These are phyloP conservation scores for Calocybe gangraenosa DNA, from an alignment of 768 basidiomycete species.

Conservation along the genomic window DNA sequence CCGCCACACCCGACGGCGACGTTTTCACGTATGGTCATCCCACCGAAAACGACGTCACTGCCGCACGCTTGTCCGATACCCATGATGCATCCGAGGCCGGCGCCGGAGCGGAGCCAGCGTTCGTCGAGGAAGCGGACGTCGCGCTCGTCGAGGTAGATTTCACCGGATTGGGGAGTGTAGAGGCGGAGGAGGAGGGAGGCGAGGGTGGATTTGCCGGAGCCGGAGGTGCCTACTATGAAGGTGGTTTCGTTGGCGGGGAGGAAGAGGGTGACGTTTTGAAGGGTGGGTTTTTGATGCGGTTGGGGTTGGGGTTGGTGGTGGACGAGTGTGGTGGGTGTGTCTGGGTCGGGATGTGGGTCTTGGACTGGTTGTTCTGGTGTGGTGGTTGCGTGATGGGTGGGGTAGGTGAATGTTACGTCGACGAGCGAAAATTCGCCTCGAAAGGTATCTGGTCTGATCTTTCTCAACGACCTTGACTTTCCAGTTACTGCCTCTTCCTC, in stretches of 20 bases:
- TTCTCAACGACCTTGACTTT: constrained; percentile 38
- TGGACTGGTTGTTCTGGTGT: too few species aligned
- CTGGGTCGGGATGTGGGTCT: too few species aligned
- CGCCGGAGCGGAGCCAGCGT: constrained; percentile 45
- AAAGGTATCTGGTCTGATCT: constrained; percentile 63
- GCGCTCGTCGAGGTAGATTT: constrained; percentile 78
- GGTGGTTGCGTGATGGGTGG: constrained; percentile 42
- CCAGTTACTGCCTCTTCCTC: constrained; percentile 35
- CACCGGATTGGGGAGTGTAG: constrained; percentile 65
- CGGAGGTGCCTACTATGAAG: constrained; percentile 88
- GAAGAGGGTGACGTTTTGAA: constrained; percentile 62
- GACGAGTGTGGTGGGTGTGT: constrained; percentile 62
- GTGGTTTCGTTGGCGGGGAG: constrained; percentile 78
- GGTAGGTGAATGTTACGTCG: constrained; percentile 81
- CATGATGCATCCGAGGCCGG: constrained; percentile 54
- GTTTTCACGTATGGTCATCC: constrained; percentile 80
- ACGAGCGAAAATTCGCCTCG: constrained; percentile 73
- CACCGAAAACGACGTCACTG: constrained; percentile 72
- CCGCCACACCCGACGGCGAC: constrained; percentile 40
- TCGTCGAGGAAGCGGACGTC: constrained; percentile 72
- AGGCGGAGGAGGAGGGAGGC: constrained; percentile 77
- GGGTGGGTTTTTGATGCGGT: constrained; percentile 35
- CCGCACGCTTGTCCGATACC: constrained; percentile 65
- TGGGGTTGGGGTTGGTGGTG: neutral
- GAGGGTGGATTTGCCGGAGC: constrained; percentile 91